phyloP scores from a whole-genome alignment of 495 filamentous ascomycete species.

The Penicillium coprophilum region DNA sequence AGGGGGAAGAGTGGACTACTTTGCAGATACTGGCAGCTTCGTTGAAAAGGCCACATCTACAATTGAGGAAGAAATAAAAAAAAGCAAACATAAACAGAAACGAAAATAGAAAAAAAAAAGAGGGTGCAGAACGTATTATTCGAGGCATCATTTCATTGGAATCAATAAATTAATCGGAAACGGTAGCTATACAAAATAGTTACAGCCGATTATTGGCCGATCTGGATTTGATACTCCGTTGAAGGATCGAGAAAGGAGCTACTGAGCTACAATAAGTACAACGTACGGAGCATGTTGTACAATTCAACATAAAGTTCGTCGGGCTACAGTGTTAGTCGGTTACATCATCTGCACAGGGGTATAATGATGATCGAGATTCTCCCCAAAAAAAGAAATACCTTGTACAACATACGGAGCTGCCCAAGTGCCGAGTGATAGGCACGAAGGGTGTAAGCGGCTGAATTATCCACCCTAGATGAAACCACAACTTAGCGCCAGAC shows the following conservation, averaged over 20 bases:
- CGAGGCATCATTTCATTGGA: background rate
- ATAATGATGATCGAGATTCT: no score
- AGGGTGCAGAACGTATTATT: no score
- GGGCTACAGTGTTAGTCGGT: constrained; percentile 2
- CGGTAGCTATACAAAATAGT: background rate
- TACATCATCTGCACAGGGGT: constrained; percentile 5
- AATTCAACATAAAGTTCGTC: background rate
- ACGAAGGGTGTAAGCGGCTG: constrained; percentile 2
- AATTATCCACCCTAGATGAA: constrained; percentile 3
- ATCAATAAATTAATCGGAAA: background rate
- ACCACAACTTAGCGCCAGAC: background rate
- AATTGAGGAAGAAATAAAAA: no score
- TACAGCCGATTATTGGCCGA: background rate
- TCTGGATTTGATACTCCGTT: background rate
- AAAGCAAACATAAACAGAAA: no score
- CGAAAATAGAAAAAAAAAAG: background rate
- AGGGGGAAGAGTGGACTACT: background rate
- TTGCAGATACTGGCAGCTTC: constrained; percentile 8
- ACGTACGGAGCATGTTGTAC: background rate
- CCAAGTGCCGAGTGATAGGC: no score
- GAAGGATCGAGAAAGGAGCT: background rate
- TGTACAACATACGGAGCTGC: background rate
- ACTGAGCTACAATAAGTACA: background rate
- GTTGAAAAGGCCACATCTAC: background rate
- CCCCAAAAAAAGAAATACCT: background rate